Conservation (phyloP, 176 grass and related monocot species). For the Pontederia crassipes region DNA sequence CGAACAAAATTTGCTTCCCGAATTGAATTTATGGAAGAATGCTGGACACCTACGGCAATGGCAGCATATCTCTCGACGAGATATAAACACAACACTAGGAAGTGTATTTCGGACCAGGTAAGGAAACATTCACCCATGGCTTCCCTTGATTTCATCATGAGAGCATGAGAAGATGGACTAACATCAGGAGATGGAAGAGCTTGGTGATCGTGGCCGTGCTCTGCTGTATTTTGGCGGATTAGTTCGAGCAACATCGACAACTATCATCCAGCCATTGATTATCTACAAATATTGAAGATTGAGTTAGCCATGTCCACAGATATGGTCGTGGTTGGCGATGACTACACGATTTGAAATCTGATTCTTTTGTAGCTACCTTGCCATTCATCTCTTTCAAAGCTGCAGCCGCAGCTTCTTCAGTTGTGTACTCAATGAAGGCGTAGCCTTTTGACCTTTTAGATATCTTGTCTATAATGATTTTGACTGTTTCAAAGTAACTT, state of each 20-base stretch:
- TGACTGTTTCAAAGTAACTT: slow-evolving; percentile 33
- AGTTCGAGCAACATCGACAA: slow-evolving; percentile 75
- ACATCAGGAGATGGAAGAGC: slow-evolving; percentile 11
- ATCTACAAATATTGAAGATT: slow-evolving; percentile 37
- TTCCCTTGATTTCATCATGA: too few species aligned
- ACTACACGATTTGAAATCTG: neutral
- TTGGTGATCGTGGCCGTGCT: slow-evolving; percentile 13
- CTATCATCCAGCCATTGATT: slow-evolving; percentile 97
- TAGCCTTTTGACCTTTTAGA: slow-evolving; percentile 96
- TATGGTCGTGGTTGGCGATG: neutral
- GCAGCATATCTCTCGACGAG: too few species aligned
- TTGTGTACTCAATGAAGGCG: slow-evolving; percentile 85
- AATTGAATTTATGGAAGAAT: too few species aligned
- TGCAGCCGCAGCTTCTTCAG: slow-evolving; percentile 74
- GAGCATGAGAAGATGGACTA: too few species aligned
- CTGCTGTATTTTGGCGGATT: slow-evolving; percentile 29
- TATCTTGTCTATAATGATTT: slow-evolving; percentile 98
- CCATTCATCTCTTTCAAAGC: slow-evolving; percentile 96
- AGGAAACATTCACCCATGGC: too few species aligned
- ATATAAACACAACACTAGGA: too few species aligned
- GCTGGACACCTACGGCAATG: too few species aligned
- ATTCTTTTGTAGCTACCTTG: slow-evolving; percentile 30
- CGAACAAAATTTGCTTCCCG: too few species aligned
- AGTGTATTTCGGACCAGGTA: too few species aligned
- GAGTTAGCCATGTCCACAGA: neutral